Conservation (phyloP, 495 filamentous ascomycete species). For the Penicillium goetzii region DNA sequence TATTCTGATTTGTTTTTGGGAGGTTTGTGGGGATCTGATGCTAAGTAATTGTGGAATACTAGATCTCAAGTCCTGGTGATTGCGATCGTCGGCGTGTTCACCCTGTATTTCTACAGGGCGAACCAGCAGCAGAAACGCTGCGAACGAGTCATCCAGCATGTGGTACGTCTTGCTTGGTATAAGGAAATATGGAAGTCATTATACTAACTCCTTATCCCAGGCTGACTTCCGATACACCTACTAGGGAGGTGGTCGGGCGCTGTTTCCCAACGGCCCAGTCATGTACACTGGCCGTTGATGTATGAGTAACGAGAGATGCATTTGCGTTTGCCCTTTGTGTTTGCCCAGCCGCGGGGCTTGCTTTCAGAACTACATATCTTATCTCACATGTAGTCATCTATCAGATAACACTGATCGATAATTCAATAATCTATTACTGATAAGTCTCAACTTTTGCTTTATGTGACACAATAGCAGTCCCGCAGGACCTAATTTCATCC, state of each 20-base stretch:
- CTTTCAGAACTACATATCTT: background rate
- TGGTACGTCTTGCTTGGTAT: conserved; percentile 37
- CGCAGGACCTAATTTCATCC: conserved; percentile 2
- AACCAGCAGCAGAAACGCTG: conserved; percentile 58
- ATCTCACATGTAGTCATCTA: background rate
- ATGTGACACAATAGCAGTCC: background rate
- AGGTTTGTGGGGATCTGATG: background rate
- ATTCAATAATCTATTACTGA: conserved; percentile 5
- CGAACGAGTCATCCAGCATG: conserved; percentile 56
- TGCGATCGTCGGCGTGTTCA: conserved; percentile 60
- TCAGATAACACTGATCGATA: background rate
- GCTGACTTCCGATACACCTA: conserved; percentile 57
- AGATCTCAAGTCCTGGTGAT: conserved; percentile 71
- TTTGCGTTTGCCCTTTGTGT: background rate
- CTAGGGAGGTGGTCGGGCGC: conserved; percentile 21
- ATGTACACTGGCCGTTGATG: background rate
- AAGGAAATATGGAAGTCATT: too few relatives aligned
- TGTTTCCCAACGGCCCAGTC: background rate
- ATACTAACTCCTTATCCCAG: conserved; percentile 21
- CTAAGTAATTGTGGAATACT: conserved; percentile 28
- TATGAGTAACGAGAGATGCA: conserved; percentile 3
- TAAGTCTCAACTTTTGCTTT: conserved; percentile 1
- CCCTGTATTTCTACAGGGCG: conserved; percentile 61
- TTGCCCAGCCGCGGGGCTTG: background rate
- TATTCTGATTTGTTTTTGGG: background rate